These are phyloP conservation scores for Suillus paluster DNA, from an alignment of 768 basidiomycete species.

Conservation along the genomic window DNA sequence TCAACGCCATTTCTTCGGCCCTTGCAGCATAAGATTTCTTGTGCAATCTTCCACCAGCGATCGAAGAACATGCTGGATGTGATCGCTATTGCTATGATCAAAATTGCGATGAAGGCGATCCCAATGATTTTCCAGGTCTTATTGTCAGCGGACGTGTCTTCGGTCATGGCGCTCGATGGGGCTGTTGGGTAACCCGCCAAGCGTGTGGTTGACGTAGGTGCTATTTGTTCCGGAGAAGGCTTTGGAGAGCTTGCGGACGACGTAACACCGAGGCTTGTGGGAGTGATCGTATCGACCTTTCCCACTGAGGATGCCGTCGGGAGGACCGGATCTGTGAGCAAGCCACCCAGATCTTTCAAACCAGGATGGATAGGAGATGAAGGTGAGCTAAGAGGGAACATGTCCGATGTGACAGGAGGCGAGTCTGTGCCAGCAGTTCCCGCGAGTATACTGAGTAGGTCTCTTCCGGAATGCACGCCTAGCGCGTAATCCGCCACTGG, in stretches of 20 bases:
- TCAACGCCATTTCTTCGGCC: constrained; percentile 44
- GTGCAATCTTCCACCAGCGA: constrained; percentile 66
- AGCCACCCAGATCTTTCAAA: neutral
- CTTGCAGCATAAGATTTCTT: constrained; percentile 50
- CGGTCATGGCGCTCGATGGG: constrained; percentile 11
- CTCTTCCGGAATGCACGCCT: constrained; percentile 6
- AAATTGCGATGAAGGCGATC: constrained; percentile 66
- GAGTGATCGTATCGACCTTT: neutral
- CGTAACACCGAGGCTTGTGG: constrained; percentile 3
- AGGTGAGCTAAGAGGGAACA: neutral
- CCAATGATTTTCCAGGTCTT: constrained; percentile 74
- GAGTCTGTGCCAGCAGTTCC: constrained; percentile 1
- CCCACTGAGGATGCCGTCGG: neutral
- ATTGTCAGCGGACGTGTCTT: constrained; percentile 41
- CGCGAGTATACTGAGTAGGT: constrained; percentile 24
- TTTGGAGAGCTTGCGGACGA: constrained; percentile 3
- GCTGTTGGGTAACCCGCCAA: constrained; percentile 11
- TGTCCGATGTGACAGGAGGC: neutral
- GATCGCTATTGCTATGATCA: constrained; percentile 56
- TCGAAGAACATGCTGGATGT: constrained; percentile 72
- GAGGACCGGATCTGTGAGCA: constrained; percentile 1
- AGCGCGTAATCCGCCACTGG: neutral
- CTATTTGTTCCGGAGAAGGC: constrained; percentile 3
- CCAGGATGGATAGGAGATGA: constrained; percentile 1
- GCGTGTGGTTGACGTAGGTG: constrained; percentile 3